Conservation (phyloP, 106 monocot genomes). For the Xerophyta viscosa region DNA sequence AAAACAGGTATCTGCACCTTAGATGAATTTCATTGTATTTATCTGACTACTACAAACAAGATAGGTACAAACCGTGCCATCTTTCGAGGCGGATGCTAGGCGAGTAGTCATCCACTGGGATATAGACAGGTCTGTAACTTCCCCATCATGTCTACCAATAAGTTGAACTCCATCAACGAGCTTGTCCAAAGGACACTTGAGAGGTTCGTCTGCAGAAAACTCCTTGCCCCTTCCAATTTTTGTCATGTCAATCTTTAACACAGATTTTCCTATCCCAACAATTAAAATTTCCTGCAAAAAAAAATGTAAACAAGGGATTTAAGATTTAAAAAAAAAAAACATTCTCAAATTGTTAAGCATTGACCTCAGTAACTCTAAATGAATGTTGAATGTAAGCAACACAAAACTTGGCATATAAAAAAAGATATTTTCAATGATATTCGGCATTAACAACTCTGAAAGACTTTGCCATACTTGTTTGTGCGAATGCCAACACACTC, state of each 20-base stretch:
- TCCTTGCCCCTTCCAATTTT: slow-evolving; percentile 74
- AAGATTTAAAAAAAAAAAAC: no score
- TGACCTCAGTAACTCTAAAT: no score
- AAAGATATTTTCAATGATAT: no score
- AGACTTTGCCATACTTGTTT: no score
- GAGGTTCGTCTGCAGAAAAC: slow-evolving; percentile 75
- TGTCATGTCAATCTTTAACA: slow-evolving; percentile 86
- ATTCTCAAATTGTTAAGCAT: no score
- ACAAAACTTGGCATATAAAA: no score
- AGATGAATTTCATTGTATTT: no score
- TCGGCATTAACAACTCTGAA: no score
- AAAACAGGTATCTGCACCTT: no score
- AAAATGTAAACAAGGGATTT: no score
- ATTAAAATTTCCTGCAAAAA: slow-evolving; percentile 74
- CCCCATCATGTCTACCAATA: slow-evolving; percentile 90
- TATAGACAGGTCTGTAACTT: slow-evolving; percentile 90
- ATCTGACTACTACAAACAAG: no score
- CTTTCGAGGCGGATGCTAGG: slow-evolving; percentile 85
- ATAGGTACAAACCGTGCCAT: slow-evolving; percentile 86
- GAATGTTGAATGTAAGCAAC: no score
- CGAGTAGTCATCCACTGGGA: slow-evolving; percentile 99
- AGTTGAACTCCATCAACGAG: slow-evolving; percentile 67
- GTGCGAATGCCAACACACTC: slow-evolving; percentile 94
- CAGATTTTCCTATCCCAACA: slow-evolving; percentile 63
- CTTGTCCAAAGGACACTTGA: slow-evolving; percentile 68